A percentile compares a stretch with the other conserved stretches of the same genome.
Conservation (phyloP, 2,329 filamentous ascomycete species). For the Cercospora sp. region DNA sequence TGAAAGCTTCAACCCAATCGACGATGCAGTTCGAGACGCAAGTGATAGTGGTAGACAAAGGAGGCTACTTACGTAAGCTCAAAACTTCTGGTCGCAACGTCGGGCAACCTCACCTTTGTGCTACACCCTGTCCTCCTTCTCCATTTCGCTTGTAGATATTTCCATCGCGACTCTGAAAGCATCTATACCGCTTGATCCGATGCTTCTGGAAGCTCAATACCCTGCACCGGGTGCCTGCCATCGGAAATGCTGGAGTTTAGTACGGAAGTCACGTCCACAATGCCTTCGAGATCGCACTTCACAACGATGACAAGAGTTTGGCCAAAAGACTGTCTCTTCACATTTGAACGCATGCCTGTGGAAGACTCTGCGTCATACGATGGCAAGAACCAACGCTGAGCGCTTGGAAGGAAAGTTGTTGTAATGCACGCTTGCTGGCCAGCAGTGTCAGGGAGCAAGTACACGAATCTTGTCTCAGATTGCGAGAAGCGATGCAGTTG, state of each 20-base stretch:
- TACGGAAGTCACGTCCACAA: not conserved
- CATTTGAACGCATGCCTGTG: not conserved
- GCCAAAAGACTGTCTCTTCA: not conserved
- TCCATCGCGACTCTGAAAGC: not conserved
- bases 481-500: not conserved
- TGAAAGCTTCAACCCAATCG: not conserved
- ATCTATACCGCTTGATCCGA: not conserved
- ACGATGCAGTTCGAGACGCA: not conserved
- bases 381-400: not conserved
- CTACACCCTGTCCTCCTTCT: not conserved
- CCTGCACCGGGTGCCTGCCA: not conserved
- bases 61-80: not conserved
- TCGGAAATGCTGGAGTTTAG: not conserved
- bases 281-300: not conserved
- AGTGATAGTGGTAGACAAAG: not conserved
- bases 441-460: not conserved
- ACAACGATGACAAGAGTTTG: not conserved
- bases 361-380: not conserved
- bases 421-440: not conserved
- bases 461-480: not conserved
- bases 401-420: not conserved
- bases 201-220: not conserved
- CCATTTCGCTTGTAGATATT: not conserved
- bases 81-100: not conserved
- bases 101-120: not conserved